A percentile compares a stretch with the other conserved stretches of the same genome.
These are phyloP conservation scores for Globisporangium emineosum DNA, from an alignment of 352 stramenopile genomes.

Conservation along the genomic window DNA sequence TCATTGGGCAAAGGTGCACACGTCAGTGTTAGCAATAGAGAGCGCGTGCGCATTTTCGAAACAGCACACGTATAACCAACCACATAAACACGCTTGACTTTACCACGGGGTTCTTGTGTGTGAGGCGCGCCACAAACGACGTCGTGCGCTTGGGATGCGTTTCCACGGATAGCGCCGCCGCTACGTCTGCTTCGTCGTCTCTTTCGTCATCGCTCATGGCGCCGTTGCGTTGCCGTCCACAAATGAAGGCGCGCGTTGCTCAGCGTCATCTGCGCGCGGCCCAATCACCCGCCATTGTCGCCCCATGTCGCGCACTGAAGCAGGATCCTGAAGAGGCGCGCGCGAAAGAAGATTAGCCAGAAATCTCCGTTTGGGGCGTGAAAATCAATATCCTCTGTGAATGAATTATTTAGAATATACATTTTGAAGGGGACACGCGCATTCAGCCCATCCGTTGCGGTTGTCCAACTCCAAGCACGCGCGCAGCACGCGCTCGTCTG, in stretches of 20 bases:
- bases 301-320: background rate
- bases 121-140: slow-evolving; percentile 42
- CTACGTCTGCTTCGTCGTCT: slow-evolving; percentile 15
- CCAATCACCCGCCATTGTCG: slow-evolving; percentile 4
- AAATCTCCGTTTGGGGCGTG: background rate
- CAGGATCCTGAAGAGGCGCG: background rate
- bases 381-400: background rate
- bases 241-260: background rate
- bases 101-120: slow-evolving; percentile 40
- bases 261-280: slow-evolving; percentile 5
- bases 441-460: slow-evolving; percentile 9
- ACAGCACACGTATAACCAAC: background rate
- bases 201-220: slow-evolving; percentile 14
- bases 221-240: background rate
- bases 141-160: slow-evolving; percentile 65
- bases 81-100: slow-evolving; percentile 4
- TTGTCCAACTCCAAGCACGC: slow-evolving; percentile 3
- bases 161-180: slow-evolving; percentile 20
- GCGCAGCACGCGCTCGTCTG: slow-evolving; percentile 1
- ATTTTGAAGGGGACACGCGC: background rate
- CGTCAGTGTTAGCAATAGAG: background rate
- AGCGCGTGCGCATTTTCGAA: no score
- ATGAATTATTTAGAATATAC: background rate
- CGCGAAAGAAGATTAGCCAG: background rate
- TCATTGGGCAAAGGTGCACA: background rate